phyloP scores from a whole-genome alignment of 495 filamentous ascomycete genomes.

The Podospora australis region DNA sequence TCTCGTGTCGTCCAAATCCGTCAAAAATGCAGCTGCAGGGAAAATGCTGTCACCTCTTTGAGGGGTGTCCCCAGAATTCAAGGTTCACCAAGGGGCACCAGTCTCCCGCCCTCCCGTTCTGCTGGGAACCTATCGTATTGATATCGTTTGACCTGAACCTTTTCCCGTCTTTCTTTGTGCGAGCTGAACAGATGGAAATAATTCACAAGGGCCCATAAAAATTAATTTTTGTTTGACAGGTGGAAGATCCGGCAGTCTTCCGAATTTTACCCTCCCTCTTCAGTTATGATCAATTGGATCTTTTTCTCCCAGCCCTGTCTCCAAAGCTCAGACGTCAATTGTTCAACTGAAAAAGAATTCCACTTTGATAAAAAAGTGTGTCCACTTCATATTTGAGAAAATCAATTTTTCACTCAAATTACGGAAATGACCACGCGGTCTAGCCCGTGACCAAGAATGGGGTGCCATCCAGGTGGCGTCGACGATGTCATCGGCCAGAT shows the following conservation, averaged over 20 bases:
- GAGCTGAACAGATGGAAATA: not conserved
- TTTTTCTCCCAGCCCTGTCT: no score
- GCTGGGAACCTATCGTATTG: no score
- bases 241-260: not conserved
- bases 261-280: not conserved
- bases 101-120: not conserved
- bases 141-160: no score
- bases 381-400: not conserved
- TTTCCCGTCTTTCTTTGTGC: no score
- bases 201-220: no score
- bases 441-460: not conserved
- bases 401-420: no score
- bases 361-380: not conserved
- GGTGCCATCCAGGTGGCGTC: conserved; percentile 2
- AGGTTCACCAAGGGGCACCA: not conserved
- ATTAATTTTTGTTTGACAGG: not conserved
- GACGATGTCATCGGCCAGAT: conserved; percentile 5
- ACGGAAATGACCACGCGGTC: not conserved
- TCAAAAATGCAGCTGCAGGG: not conserved
- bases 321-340: no score
- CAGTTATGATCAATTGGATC: not conserved
- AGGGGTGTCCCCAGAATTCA: not conserved
- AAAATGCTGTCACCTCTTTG: not conserved
- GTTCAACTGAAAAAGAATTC: not conserved
- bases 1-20: no score